Evolutionary conservation across 768 basidiomycete species (phyloP), one percentile per base, ranked within the genome.

Genomic region (Cystofilobasidium capitatum): DNA sequence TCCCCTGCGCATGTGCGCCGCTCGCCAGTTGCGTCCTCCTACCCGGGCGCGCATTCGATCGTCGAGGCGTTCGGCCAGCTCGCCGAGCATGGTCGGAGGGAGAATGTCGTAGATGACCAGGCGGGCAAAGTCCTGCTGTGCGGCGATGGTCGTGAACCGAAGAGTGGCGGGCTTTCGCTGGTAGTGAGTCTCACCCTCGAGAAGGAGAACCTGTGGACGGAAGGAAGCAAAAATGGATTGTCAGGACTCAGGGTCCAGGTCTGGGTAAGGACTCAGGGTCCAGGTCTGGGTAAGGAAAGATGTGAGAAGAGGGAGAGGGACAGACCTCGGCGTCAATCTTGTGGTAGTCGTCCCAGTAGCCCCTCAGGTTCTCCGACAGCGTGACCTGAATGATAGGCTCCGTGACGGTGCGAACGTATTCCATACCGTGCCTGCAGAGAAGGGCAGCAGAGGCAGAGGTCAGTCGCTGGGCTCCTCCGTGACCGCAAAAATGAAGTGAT

Each of bases 321-420:
- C 5, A 16, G 16, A 69, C 68, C 57, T 81, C 79, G 42, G 77
- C 75, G 2, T 74, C 70, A 55, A 76, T 45, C 29, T 72, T 64
- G 49, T 71, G 70, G 54, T 76, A 81, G 66, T 81, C 81, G 31
- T 81, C 81, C 36, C 71, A 69, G 51, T 77, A 77, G 29, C 81
- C 81, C 24, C 77, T 77, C 67, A 82, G 75, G 0, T 75, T 74
- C 51, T 74, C 71, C 45, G 75, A 76, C 8, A 75, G 78, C 9
- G 73, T 76, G 64, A 79, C 76, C 71, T 80, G 77, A 42, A 70
- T 75, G 62, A 79, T 72, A 9, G 80, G 79, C 40, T 73, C 72
- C 14, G 79, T 78, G 39, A 81, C 79, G 24, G 78, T 77, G 71
- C 81, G 80, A 29, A 79, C 76, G 69, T 70, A 79, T 26, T 81